Conservation (phyloP, 768 basidiomycete species). For the Cantharellus cinnabarinus region DNA sequence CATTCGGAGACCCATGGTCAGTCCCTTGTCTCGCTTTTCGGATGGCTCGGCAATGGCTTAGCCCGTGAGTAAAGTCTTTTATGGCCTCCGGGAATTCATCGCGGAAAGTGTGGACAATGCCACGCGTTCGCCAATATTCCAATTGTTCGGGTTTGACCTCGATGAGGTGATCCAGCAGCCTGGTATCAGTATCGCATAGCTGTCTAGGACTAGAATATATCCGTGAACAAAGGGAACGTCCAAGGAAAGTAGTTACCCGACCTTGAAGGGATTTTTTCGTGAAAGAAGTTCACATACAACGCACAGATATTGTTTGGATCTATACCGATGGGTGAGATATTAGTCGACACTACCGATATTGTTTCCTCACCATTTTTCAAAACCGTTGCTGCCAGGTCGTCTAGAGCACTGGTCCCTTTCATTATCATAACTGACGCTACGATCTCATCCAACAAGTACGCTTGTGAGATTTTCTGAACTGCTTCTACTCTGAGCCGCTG, state of each 20-base stretch:
- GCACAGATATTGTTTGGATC: constrained; percentile 65
- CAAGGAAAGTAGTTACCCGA: constrained; percentile 16
- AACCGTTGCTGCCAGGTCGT: constrained; percentile 78
- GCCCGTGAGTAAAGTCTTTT: constrained; percentile 62
- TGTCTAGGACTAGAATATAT: constrained; percentile 29
- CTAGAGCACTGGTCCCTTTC: constrained; percentile 84
- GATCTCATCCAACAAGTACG: constrained; percentile 76
- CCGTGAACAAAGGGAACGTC: neutral
- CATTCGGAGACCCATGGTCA: neutral
- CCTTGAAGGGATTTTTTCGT: constrained; percentile 88
- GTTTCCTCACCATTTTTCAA: constrained; percentile 33
- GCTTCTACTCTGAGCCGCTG: constrained; percentile 64
- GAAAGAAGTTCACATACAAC: constrained; percentile 82
- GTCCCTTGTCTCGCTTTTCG: constrained; percentile 29
- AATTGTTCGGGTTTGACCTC: constrained; percentile 49
- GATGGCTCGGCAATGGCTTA: constrained; percentile 51
- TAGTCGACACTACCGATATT: neutral
- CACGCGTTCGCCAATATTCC: constrained; percentile 76
- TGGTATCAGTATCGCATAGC: constrained; percentile 61
- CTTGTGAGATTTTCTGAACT: constrained; percentile 69
- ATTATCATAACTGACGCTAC: constrained; percentile 88
- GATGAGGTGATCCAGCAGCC: constrained; percentile 64
- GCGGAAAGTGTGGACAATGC: constrained; percentile 74
- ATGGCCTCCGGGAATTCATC: constrained; percentile 58
- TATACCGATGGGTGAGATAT: constrained; percentile 14